Evolutionary conservation across 495 filamentous ascomycete species (phyloP).

Genomic region (Penicillium pancosmium): DNA sequence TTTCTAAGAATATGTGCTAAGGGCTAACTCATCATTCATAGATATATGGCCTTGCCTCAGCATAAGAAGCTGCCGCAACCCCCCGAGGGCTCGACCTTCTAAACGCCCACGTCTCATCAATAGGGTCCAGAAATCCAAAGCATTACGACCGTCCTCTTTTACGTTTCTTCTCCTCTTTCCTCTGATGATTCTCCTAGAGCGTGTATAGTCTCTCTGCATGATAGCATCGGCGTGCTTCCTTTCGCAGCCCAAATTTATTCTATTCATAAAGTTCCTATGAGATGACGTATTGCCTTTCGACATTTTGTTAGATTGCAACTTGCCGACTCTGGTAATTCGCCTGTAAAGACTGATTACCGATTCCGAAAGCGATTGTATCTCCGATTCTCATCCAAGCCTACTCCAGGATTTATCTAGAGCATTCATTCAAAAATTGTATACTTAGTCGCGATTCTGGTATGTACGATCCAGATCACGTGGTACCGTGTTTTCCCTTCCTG

Average conservation of each 20-base stretch:
- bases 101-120: constrained; percentile 21
- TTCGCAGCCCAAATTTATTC: constrained; percentile 30
- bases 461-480: neutral
- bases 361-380: neutral
- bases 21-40: constrained; percentile 33
- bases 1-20: constrained; percentile 8
- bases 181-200: constrained; percentile 36
- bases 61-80: constrained; percentile 97
- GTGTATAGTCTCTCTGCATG: constrained; percentile 49
- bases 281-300: neutral
- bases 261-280: constrained; percentile 5
- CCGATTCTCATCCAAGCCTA: too few relatives aligned
- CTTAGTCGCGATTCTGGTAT: too few relatives aligned
- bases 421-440: too few relatives aligned
- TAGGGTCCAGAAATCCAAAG: constrained; percentile 32
- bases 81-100: constrained; percentile 81
- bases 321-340: neutral
- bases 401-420: too few relatives aligned
- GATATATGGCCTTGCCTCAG: constrained; percentile 91
- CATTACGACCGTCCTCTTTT: constrained; percentile 35
- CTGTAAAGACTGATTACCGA: neutral
- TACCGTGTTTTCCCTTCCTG: neutral
- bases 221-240: constrained; percentile 37
- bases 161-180: constrained; percentile 27
- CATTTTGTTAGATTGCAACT: neutral